Conservation (phyloP, 495 filamentous ascomycete species). For the Lasiosphaeris hirsuta region DNA sequence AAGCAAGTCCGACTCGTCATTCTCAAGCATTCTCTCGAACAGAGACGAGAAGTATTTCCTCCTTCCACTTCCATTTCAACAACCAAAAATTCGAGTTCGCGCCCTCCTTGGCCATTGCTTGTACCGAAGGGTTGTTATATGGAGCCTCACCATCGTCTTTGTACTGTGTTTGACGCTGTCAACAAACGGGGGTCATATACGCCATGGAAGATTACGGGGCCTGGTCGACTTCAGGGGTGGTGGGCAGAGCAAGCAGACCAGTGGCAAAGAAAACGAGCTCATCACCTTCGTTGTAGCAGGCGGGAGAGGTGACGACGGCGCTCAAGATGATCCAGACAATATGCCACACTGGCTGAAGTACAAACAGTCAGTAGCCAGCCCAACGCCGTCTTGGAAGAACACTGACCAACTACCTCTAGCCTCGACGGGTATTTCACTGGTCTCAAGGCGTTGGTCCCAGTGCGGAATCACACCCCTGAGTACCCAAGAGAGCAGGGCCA, state of each 20-base stretch:
- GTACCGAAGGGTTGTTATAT: constrained; percentile 42
- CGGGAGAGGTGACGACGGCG: constrained; percentile 12
- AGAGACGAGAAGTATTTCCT: constrained; percentile 22
- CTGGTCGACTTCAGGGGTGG: constrained; percentile 20
- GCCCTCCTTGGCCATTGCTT: constrained; percentile 38
- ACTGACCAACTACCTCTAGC: constrained; percentile 19
- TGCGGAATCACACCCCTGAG: constrained; percentile 64
- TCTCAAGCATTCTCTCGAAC: constrained; percentile 15
- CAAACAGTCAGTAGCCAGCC: constrained; percentile 36
- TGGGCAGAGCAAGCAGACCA: neutral
- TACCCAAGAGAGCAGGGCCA: constrained; percentile 56
- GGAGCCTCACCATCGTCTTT: constrained; percentile 29
- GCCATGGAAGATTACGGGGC: constrained; percentile 27
- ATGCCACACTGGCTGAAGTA: constrained; percentile 40
- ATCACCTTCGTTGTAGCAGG: constrained; percentile 5
- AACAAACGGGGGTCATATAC: constrained; percentile 15
- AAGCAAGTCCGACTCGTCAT: constrained; percentile 14
- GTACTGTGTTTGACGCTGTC: constrained; percentile 30
- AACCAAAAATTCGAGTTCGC: constrained; percentile 24
- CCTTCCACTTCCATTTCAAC: constrained; percentile 13
- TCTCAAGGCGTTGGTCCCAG: constrained; percentile 62
- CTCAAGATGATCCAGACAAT: constrained; percentile 17
- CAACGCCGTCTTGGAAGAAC: neutral
- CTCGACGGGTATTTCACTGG: constrained; percentile 80
- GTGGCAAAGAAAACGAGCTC: neutral